phyloP scores from a whole-genome alignment of 2,329 filamentous ascomycete genomes.

The Cadophora gregata region DNA sequence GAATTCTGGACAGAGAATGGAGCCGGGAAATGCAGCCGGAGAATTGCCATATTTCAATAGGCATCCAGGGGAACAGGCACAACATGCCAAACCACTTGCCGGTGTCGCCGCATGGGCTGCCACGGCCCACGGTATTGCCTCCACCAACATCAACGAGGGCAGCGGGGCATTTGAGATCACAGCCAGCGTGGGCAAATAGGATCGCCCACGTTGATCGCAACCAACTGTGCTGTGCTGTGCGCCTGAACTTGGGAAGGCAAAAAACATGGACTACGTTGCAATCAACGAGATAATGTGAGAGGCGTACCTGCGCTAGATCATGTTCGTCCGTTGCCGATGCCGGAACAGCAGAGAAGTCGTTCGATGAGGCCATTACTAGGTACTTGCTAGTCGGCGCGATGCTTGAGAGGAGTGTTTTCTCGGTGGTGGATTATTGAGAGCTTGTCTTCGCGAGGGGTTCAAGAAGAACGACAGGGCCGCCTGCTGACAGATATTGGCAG shows the following conservation, averaged over 20 bases:
- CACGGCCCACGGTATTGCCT: background rate
- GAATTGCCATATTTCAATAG: background rate
- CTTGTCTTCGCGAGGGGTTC: background rate
- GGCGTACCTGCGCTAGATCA: conserved; percentile 35
- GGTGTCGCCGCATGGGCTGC: background rate
- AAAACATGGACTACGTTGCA: background rate
- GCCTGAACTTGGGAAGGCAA: background rate
- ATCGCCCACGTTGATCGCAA: background rate
- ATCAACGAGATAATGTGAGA: background rate
- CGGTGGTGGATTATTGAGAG: background rate
- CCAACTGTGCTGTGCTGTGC: background rate
- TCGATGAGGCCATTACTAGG: conserved; percentile 19
- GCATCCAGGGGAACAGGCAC: background rate
- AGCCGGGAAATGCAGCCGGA: background rate
- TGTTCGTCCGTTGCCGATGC: conserved; percentile 20
- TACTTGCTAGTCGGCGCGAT: background rate
- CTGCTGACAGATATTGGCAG: conserved; percentile 4
- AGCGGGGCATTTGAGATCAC: background rate
- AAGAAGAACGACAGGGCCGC: conserved; percentile 1
- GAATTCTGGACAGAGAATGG: background rate
- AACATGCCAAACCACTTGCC: background rate
- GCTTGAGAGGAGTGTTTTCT: background rate
- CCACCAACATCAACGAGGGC: no score
- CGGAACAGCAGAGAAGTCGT: conserved; percentile 14
- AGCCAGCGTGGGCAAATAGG: background rate